Base-by-base conservation (phyloP, 2,329 filamentous ascomycete species). In the Stachybotrys chlorohalonatus region DNA sequence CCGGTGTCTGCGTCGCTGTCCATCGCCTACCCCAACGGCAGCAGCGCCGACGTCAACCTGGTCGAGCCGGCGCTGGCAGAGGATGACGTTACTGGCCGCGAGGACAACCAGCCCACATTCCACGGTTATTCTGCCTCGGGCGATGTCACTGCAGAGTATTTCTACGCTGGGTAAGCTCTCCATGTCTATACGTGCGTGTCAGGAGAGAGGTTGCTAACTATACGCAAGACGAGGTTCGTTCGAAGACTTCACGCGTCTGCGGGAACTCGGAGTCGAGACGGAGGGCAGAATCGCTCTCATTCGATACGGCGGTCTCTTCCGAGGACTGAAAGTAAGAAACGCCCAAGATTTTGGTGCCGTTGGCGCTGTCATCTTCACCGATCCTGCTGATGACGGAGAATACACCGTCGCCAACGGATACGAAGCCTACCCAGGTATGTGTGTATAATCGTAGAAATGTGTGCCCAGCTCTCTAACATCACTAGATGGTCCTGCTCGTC, bases 271-370 rank as follows among this genome's bases (percentile, higher is more conserved):
- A 49, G 75, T 94, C 17, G 81, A 79, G 31, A 69, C 94, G 9
- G 69, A 85, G 60, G 90, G 89, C 48, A 93, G 92, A 70, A 90
- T 95, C 60, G 88, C 87, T 0, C 69, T 95, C 45, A 82, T 80
- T 15, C 88, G 87, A 63, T 95, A 95, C 64, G 90, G 90, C 1
- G 76, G 79, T 3, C 79, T 89, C 30, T 93, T 94, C 72, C 80
- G 90, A 46, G 90, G 90, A 0, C 72, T 95, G 49, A 95, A 94
- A 67, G 83, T 94, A 51, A 93, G 91, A 72, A 83, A 89, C 54
- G 89, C 90, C 0, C 85, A 92, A 65, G 87, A 95, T 59, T 76
- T 94, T 16, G 92, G 91, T 11, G 90, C 93, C 77, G 75, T 94
- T 39, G 92, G 90, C 13, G 81, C 82, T 9, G 75, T 96, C 51